Evolutionary conservation across 2,329 filamentous ascomycete genomes (phyloP).

Genomic region (Calonectria crousiana): DNA sequence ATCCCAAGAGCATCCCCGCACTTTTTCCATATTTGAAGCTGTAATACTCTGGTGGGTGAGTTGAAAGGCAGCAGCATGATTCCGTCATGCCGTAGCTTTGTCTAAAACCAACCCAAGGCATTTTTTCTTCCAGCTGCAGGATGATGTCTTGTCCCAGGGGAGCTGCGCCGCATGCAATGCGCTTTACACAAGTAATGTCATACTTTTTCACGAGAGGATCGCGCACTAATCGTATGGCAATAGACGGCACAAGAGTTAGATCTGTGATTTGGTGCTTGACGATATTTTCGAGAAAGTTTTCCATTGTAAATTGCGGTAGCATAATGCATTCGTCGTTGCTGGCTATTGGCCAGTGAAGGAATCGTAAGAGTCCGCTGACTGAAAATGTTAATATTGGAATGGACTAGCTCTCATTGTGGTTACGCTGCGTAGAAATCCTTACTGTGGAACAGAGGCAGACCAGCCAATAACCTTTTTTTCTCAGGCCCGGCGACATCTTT

Average conservation of each 20-base stretch:
- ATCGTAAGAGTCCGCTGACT: constrained; percentile 30
- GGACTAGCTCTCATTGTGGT: not conserved
- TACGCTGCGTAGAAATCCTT: not conserved
- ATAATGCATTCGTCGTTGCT: constrained; percentile 38
- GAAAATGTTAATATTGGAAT: not conserved
- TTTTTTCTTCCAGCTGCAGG: constrained; percentile 16
- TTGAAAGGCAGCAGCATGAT: constrained; percentile 79
- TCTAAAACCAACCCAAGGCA: constrained; percentile 32
- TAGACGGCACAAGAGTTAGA: constrained; percentile 40
- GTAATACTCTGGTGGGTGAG: constrained; percentile 77
- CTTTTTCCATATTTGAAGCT: constrained; percentile 44
- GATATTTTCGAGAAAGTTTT: constrained; percentile 33
- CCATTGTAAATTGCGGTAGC: constrained; percentile 40
- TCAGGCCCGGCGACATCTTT: constrained; percentile 7
- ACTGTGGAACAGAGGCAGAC: constrained; percentile 45
- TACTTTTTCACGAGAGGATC: constrained; percentile 35
- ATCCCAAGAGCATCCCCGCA: constrained; percentile 50
- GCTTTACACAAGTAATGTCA: constrained; percentile 24
- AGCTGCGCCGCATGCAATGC: constrained; percentile 32
- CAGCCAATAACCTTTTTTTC: constrained; percentile 30
- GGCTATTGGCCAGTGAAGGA: constrained; percentile 34
- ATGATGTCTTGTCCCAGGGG: constrained; percentile 30
- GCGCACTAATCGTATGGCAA: constrained; percentile 38
- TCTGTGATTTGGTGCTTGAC: constrained; percentile 37
- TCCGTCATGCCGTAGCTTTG: constrained; percentile 89